phyloP scores from a whole-genome alignment of 495 filamentous ascomycete species.

The Parmelia sp. region DNA sequence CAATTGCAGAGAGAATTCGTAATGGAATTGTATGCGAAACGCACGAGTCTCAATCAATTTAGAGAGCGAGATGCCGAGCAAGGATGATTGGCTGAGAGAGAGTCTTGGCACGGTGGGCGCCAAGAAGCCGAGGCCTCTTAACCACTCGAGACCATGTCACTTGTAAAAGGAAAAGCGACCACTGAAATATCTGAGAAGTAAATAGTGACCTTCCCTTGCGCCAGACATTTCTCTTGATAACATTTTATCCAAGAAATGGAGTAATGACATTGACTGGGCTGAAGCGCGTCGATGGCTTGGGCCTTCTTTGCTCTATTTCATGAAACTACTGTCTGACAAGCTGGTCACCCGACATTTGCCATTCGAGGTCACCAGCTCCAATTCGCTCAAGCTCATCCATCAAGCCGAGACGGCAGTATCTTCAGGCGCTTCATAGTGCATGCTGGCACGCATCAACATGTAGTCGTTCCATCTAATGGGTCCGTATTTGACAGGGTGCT shows the following conservation, averaged over 20 bases:
- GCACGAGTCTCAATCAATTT: neutral
- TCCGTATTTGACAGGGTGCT: constrained; percentile 49
- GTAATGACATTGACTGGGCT: neutral
- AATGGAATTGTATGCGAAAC: neutral
- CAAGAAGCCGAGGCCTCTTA: neutral
- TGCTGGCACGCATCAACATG: constrained; percentile 25
- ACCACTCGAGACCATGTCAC: neutral
- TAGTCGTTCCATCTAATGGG: constrained; percentile 52
- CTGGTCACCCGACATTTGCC: neutral
- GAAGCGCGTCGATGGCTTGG: neutral
- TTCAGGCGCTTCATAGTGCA: constrained; percentile 19
- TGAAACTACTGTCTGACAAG: neutral
- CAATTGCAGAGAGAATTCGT: neutral
- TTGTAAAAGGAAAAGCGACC: neutral
- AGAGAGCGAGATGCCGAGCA: neutral
- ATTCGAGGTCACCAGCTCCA: neutral
- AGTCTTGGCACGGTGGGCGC: constrained; percentile 5
- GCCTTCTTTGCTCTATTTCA: neutral
- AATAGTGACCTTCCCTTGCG: neutral
- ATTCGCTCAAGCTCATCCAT: neutral
- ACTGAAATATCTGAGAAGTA: neutral
- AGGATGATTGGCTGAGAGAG: constrained; percentile 1
- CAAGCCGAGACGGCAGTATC: constrained; percentile 7
- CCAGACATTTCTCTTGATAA: neutral
- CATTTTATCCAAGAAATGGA: neutral